Evolutionary conservation across 768 basidiomycete genomes (phyloP), one percentile per base, ranked within the genome.

Genomic region (Epithele typhae): DNA sequence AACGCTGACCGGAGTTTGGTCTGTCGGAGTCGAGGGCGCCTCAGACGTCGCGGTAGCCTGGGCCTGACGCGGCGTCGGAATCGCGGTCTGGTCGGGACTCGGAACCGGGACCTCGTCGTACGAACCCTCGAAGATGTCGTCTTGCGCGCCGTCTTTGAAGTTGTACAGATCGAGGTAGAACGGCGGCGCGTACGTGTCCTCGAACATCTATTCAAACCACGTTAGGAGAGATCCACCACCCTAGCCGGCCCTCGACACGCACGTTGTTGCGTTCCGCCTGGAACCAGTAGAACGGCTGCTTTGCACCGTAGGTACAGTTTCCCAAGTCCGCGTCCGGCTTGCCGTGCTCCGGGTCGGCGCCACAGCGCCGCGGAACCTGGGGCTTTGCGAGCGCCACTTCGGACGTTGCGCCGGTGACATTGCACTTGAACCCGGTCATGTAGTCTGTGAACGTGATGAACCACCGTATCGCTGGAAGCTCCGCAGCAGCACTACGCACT

Each of bases 381-480:
- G 83, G 63, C 17, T 71, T 68, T 0, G 82, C 81, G 15, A 84
- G 64, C 3, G 74, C 60, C 3, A 75, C 72, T 18, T 51, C 70
- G 4, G 79, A 80, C 0, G 73, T 76, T 1, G 78, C 68, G 22
- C 68, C 66, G 0, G 78, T 79, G 40, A 86, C 61, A 42, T 77
- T 74, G 66, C 86, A 87, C 48, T 74, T 74, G 73, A 86, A 87
- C 9, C 79, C 82, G 41, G 79, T 87, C 83, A 86, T 86, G 63
- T 84, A 87, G 58, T 78, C 79, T 81, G 14, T n/a, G n/a, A n/a
- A n/a, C n/a, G n/a, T n/a, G n/a, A n/a, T n/a, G n/a, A n/a, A n/a
- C n/a, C n/a, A n/a, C n/a, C n/a, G n/a, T n/a, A 27, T 12, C 17
- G 18, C 15, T 18, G 15, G 2, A 14, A 35, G 12, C 14, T 19